Conservation (phyloP, 495 filamentous ascomycete species). For the Penicillium coffeae region DNA sequence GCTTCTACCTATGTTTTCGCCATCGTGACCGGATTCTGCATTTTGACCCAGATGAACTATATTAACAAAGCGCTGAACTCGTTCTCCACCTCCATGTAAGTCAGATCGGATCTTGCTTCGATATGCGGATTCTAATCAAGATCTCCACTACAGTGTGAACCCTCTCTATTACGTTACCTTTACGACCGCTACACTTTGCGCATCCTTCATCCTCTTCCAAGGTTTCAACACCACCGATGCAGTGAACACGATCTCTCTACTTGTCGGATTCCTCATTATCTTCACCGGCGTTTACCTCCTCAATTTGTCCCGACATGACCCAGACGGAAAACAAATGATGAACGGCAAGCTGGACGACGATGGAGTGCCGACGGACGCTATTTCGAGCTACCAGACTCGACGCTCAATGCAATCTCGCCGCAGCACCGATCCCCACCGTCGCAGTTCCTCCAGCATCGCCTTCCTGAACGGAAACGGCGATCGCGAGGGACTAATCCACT, state of each 20-base stretch:
- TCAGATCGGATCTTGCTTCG: background rate
- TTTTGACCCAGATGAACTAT: conserved; percentile 98
- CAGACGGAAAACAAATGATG: conserved; percentile 67
- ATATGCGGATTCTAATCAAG: background rate
- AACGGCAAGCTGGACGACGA: conserved; percentile 62
- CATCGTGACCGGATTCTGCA: conserved; percentile 88
- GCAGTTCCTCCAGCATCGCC: conserved; percentile 55
- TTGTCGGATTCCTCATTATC: conserved; percentile 93
- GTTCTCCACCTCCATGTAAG: conserved; percentile 94
- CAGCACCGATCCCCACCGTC: conserved; percentile 53
- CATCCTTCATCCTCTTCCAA: conserved; percentile 94
- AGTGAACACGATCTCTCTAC: conserved; percentile 88
- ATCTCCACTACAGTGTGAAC: conserved; percentile 67
- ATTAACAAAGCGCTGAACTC: conserved; percentile 98
- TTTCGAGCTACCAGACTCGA: conserved; percentile 83
- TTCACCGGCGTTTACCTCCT: conserved; percentile 97
- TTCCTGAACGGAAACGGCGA: conserved; percentile 52
- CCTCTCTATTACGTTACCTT: conserved; percentile 99
- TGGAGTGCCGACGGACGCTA: conserved; percentile 83
- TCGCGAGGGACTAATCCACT: conserved; percentile 75
- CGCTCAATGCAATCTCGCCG: conserved; percentile 88
- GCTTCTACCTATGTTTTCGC: conserved; percentile 95
- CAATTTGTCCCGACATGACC: conserved; percentile 88
- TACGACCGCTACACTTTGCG: conserved; percentile 89
- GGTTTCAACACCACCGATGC: conserved; percentile 95